Base-by-base conservation (phyloP, 2,329 filamentous ascomycete genomes). In the Fusarium sp. region DNA sequence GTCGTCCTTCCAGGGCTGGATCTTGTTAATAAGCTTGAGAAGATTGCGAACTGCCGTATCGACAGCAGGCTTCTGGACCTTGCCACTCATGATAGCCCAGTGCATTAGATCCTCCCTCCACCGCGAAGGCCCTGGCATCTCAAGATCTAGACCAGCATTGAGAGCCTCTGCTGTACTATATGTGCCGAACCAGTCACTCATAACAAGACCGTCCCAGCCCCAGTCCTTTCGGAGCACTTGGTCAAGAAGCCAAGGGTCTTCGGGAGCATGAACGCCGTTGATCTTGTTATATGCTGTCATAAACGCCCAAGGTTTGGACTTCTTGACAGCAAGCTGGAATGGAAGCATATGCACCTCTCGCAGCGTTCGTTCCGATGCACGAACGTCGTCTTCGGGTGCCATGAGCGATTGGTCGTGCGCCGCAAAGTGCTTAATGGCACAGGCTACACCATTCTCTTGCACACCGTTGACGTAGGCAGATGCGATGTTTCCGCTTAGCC, bases 391-490 rank as follows among this genome's bases (percentile, higher is more conserved):
- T 7, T 71, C 67, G 3, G 72, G 47, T 7, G 67, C 53, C 55
- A 64, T 58, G 1, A 52, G 62, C 10, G 74, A 73, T 28, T 73
- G 70, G 39, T 82, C 80, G 70, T 82, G 81, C 34, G 79, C 80
- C 6, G 78, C 76, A 59, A 79, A 82, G 58, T 82, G 81, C 70
- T 82, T 83, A 53, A 82, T 80, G 4, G 75, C 79, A 6, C 77
- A 77, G 10, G 75, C 76, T 21, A 82, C 75, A 4, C 79, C 79
- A 19, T 73, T 74, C 5, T 76, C 72, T 57, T 82, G 79, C 3
- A 82, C 75, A 10, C 80, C 80, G 31, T 76, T 77, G 36, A 82
- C 47, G 11, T 62, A 69, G 2, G 40, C 54, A 1, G 67, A 54
- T 2, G 79, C 80, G 33, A 80, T 73, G 9, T 75, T 71, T 13